Percentiles rank a stretch among this genome's conserved stretches.
Evolutionary conservation across 441 rosid genomes (phyloP).

Genomic region (Daphne laureola): DNA sequence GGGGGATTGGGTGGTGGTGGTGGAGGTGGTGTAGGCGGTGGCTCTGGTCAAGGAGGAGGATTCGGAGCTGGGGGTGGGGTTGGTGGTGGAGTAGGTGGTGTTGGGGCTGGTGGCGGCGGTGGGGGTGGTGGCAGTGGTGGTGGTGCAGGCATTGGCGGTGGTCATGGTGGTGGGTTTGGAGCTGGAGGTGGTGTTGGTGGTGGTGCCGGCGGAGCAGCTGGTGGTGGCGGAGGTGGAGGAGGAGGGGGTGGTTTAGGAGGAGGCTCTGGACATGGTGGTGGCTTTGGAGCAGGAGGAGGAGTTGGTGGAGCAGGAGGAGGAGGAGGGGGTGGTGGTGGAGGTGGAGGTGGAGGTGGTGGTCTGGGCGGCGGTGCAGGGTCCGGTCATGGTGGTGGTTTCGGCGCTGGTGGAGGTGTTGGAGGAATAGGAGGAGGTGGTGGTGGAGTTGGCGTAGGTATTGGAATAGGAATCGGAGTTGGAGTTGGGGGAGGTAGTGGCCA

Average conservation of each 20-base stretch:
- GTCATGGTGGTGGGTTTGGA: conserved; percentile 28
- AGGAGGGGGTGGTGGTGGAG: conserved; percentile 27
- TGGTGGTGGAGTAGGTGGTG: conserved; percentile 23
- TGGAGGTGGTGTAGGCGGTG: conserved; percentile 33
- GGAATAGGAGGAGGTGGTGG: conserved; percentile 27
- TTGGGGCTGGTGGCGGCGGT: conserved; percentile 14
- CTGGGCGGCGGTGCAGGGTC: conserved; percentile 9
- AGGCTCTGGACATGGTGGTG: conserved; percentile 35
- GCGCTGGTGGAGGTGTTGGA: conserved; percentile 16
- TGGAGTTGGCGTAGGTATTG: conserved; percentile 37
- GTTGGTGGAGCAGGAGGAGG: conserved; percentile 33
- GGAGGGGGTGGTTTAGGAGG: conserved; percentile 40
- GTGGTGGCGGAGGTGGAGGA: conserved; percentile 32
- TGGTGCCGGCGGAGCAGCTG: conserved; percentile 31
- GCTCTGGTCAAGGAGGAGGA: conserved; percentile 38
- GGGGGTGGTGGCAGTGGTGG: conserved; percentile 27
- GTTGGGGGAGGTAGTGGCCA: conserved; percentile 35
- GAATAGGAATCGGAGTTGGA: conserved; percentile 41
- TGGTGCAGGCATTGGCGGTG: conserved; percentile 22
- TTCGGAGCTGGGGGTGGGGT: conserved; percentile 41
- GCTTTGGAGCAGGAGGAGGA: conserved; percentile 33
- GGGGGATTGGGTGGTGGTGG: conserved; percentile 32
- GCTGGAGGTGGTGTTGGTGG: conserved; percentile 35
- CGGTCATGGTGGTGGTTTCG: conserved; percentile 15
- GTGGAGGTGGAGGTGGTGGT: conserved; percentile 13